phyloP scores from a whole-genome alignment of 2,329 filamentous ascomycete genomes.

The Paradendryphiella salina region DNA sequence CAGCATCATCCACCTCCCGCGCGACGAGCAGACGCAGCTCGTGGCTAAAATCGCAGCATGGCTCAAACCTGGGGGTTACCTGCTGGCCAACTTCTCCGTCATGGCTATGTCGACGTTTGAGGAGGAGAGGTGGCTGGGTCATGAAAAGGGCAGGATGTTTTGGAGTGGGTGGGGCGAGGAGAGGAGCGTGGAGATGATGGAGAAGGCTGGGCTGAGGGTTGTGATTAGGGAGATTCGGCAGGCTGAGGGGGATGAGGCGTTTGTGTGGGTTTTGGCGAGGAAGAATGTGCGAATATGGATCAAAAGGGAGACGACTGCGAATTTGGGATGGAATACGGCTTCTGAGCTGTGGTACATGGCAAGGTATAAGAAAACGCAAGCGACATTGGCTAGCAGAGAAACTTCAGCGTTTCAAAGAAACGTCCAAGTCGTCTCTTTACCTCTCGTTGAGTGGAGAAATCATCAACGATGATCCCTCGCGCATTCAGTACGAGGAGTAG shows the following conservation, averaged over 20 bases:
- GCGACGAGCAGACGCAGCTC: conserved; percentile 54
- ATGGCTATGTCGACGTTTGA: conserved; percentile 16
- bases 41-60: conserved; percentile 52
- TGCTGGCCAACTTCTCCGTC: conserved; percentile 50
- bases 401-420: too few relatives aligned
- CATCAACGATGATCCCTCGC: too few relatives aligned
- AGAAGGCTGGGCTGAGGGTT: conserved; percentile 32
- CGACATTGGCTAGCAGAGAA: too few relatives aligned
- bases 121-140: conserved; percentile 41
- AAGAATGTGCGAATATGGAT: conserved; percentile 5
- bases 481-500: too few relatives aligned
- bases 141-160: conserved; percentile 43
- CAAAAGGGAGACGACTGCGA: too few relatives aligned
- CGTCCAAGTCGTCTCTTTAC: too few relatives aligned
- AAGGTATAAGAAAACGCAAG: too few relatives aligned
- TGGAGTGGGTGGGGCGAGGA: conserved; percentile 49
- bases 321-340: too few relatives aligned
- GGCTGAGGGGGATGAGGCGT: conserved; percentile 26
- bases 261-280: conserved; percentile 39
- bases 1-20: conserved; percentile 60
- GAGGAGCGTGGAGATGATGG: conserved; percentile 37
- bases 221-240: conserved; percentile 30
- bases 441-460: too few relatives aligned
- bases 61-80: conserved; percentile 56
- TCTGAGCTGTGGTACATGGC: too few relatives aligned